These are phyloP conservation scores for Alternaria sp. DNA, from an alignment of 2,329 filamentous ascomycete genomes.

Conservation along the genomic window DNA sequence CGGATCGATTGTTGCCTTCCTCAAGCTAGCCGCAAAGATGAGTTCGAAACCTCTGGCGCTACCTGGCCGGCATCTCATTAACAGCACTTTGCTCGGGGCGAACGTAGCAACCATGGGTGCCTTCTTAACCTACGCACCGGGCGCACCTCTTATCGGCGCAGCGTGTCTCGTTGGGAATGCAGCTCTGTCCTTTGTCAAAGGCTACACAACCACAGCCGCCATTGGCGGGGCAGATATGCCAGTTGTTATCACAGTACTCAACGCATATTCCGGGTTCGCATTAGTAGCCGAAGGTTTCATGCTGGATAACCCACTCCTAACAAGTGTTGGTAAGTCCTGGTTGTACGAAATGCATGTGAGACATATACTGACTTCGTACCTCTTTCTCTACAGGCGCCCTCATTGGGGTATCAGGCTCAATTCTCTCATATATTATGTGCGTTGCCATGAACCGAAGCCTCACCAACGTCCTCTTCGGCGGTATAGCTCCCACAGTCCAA, in stretches of 20 bases:
- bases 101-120: conserved; percentile 85
- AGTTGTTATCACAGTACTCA: conserved; percentile 87
- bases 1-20: conserved; percentile 85
- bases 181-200: conserved; percentile 80
- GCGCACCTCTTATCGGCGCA: conserved; percentile 78
- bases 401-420: conserved; percentile 87
- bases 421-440: conserved; percentile 72
- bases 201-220: conserved; percentile 84
- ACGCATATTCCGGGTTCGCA: conserved; percentile 89
- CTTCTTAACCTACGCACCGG: conserved; percentile 82
- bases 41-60: conserved; percentile 76
- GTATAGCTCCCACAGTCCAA: conserved; percentile 69
- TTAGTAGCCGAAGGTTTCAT: conserved; percentile 91
- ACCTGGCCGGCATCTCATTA: conserved; percentile 77
- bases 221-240: conserved; percentile 96
- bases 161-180: conserved; percentile 79
- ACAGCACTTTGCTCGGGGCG: conserved; percentile 73
- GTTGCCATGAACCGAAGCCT: conserved; percentile 90
- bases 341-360: neutral
- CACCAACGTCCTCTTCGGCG: conserved; percentile 89
- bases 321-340: conserved; percentile 54
- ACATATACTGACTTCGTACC: neutral
- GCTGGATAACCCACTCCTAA: conserved; percentile 85
- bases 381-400: conserved; percentile 66
- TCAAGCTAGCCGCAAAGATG: conserved; percentile 85